phyloP scores from a whole-genome alignment of 2,329 filamentous ascomycete genomes.

The Epicoccum sorghinum region DNA sequence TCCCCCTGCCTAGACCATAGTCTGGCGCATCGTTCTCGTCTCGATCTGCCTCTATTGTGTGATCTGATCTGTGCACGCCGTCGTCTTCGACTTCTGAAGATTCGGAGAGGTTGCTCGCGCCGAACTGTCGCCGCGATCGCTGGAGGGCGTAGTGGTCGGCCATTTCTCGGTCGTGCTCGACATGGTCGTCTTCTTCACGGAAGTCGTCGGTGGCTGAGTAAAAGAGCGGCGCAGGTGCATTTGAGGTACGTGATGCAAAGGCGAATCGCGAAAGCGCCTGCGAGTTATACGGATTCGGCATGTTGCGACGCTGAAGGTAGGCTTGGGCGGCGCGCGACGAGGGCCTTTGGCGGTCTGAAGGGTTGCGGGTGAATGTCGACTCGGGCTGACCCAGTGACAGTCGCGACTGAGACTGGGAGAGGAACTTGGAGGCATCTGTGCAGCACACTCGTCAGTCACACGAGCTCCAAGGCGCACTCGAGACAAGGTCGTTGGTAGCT shows the following conservation, averaged over 20 bases:
- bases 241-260: constrained; percentile 77
- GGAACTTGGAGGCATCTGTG: constrained; percentile 91
- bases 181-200: constrained; percentile 89
- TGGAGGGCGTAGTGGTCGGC: constrained; percentile 95
- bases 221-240: constrained; percentile 89
- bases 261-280: constrained; percentile 72
- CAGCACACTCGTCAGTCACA: constrained; percentile 51
- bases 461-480: constrained; percentile 35
- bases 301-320: constrained; percentile 56
- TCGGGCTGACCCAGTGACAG: constrained; percentile 70
- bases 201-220: constrained; percentile 90
- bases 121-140: constrained; percentile 85
- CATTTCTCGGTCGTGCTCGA: constrained; percentile 86
- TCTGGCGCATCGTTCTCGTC: constrained; percentile 48
- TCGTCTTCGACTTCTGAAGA: constrained; percentile 83
- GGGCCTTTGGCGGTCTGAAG: constrained; percentile 52
- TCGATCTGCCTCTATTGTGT: constrained; percentile 56
- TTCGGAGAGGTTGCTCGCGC: constrained; percentile 80
- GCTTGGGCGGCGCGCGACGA: constrained; percentile 57
- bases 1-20: constrained; percentile 55
- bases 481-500: constrained; percentile 35
- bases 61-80: constrained; percentile 55
- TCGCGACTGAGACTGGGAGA: constrained; percentile 96
- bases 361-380: constrained; percentile 56
- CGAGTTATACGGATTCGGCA: constrained; percentile 79